Percentiles rank a stretch among this genome's conserved stretches.
Evolutionary conservation across 1,284 basidiomycete species (phyloP).

Genomic region (Sphagnurus paluster): DNA sequence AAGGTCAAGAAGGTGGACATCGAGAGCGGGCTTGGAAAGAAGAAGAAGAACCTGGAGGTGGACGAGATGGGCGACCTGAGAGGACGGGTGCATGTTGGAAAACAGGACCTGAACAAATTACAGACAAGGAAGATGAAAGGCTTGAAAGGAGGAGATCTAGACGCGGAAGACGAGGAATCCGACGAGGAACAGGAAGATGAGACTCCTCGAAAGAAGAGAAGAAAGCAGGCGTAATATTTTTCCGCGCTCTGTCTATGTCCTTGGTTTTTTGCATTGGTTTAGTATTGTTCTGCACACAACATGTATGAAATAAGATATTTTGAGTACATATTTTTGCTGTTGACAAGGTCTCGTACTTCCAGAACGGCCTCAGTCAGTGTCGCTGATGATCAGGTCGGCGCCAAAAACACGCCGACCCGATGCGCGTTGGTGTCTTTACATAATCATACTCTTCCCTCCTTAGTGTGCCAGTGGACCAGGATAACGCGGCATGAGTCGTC

Average conservation of each 20-base stretch:
- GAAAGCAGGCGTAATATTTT: constrained; percentile 8
- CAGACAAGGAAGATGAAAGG: constrained; percentile 95
- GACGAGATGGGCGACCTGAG: constrained; percentile 98
- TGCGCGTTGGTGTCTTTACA: too few species aligned
- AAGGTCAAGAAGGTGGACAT: constrained; percentile 87
- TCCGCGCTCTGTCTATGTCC: too few species aligned
- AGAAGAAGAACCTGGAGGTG: constrained; percentile 93
- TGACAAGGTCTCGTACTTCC: too few species aligned
- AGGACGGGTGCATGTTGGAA: constrained; percentile 86
- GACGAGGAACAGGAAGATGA: constrained; percentile 13
- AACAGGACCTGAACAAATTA: constrained; percentile 86
- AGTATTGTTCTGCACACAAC: too few species aligned
- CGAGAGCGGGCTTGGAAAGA: constrained; percentile 88
- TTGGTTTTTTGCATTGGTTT: too few species aligned
- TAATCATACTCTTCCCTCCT: too few species aligned
- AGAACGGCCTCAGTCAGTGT: too few species aligned
- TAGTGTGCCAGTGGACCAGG: too few species aligned
- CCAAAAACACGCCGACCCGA: background rate
- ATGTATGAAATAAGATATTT: too few species aligned
- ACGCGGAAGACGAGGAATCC: constrained; percentile 27
- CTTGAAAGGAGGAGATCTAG: constrained; percentile 53
- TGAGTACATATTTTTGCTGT: too few species aligned
- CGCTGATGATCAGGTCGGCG: too few species aligned
- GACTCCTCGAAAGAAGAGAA: constrained; percentile 18
- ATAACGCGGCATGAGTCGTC: too few species aligned